Percentiles rank a stretch among this genome's conserved stretches.
phyloP scores from a whole-genome alignment of 73 alveolate genomes.

The Paramecium sexaurelia region DNA sequence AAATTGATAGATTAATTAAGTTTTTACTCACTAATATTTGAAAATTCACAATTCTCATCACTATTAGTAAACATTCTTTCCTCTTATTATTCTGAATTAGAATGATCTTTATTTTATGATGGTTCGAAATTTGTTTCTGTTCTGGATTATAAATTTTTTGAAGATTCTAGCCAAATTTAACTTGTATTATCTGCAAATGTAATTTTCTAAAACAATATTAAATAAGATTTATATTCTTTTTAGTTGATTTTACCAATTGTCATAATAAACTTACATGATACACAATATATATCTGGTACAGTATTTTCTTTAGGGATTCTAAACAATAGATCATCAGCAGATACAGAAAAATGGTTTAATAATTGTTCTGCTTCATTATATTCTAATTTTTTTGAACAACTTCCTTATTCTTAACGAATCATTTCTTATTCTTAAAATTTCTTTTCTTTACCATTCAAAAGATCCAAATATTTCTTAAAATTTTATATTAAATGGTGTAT shows the following conservation, averaged over 20 bases:
- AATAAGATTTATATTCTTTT: slow-evolving; percentile 10
- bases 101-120: background rate
- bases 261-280: slow-evolving; percentile 1
- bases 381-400: background rate
- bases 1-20: background rate
- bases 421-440: background rate
- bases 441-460: background rate
- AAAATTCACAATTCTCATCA: slow-evolving; percentile 7
- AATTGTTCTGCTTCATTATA: background rate
- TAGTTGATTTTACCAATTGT: background rate
- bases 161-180: slow-evolving; percentile 1
- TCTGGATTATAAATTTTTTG: background rate
- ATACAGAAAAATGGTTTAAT: background rate
- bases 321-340: slow-evolving; percentile 18
- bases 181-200: slow-evolving; percentile 20
- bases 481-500: background rate
- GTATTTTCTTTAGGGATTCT: slow-evolving; percentile 11
- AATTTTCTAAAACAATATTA: background rate
- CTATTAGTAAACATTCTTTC: background rate
- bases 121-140: background rate
- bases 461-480: background rate
- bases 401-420: background rate
- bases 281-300: background rate
- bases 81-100: background rate
- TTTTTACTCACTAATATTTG: background rate